Evolutionary conservation across 2,329 filamentous ascomycete genomes (phyloP).

Genomic region (Fusarium falciforme): DNA sequence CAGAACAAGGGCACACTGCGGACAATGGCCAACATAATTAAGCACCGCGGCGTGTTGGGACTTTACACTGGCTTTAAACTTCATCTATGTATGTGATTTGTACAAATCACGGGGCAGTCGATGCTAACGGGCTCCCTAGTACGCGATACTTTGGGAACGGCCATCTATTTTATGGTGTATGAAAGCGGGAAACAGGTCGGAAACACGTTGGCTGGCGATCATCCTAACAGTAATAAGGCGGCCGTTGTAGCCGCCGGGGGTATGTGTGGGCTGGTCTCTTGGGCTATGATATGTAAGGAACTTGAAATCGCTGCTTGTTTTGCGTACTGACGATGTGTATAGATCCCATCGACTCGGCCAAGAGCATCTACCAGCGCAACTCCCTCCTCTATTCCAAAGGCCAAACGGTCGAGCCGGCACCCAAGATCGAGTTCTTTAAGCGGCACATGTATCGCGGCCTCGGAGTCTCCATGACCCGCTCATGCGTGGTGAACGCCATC

Average conservation of each 20-base stretch:
- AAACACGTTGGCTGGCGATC: slow-evolving; percentile 77
- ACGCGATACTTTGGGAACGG: slow-evolving; percentile 84
- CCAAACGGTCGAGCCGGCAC: slow-evolving; percentile 71
- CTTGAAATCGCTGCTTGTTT: background rate
- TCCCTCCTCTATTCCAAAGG: slow-evolving; percentile 76
- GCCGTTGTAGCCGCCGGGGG: slow-evolving; percentile 83
- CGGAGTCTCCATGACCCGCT: slow-evolving; percentile 84
- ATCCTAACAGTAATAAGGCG: slow-evolving; percentile 80
- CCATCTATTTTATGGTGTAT: slow-evolving; percentile 90
- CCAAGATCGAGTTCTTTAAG: slow-evolving; percentile 83
- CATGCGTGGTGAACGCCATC: slow-evolving; percentile 85
- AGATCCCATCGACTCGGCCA: slow-evolving; percentile 83
- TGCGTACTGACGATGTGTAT: slow-evolving; percentile 11
- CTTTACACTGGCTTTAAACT: slow-evolving; percentile 85
- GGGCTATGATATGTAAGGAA: slow-evolving; percentile 77
- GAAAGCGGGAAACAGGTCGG: slow-evolving; percentile 87
- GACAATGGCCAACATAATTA: slow-evolving; percentile 81
- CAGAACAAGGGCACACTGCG: slow-evolving; percentile 82
- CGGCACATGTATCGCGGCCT: slow-evolving; percentile 84
- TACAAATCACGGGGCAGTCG: background rate
- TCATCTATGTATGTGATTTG: slow-evolving; percentile 74
- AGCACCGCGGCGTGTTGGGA: slow-evolving; percentile 77
- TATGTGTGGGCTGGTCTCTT: slow-evolving; percentile 84
- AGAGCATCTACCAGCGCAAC: slow-evolving; percentile 87
- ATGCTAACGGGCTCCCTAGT: slow-evolving; percentile 59